These are phyloP conservation scores for Inga leiocalycina DNA, from an alignment of 306 rosid species.

Conservation along the genomic window DNA sequence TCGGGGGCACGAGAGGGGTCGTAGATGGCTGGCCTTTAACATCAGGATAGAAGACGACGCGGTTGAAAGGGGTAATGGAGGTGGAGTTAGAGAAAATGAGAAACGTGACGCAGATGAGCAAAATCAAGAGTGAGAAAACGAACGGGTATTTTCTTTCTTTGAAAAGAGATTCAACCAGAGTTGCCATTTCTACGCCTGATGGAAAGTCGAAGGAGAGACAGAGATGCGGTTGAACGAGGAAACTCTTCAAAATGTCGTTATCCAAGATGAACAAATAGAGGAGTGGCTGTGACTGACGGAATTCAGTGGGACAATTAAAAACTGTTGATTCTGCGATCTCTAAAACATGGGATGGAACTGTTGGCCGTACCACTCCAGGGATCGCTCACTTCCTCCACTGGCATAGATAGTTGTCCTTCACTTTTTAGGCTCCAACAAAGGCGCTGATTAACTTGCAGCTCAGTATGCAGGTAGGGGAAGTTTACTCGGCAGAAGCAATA, in stretches of 20 bases:
- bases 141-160: conserved; percentile 64
- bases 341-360: neutral
- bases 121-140: conserved; percentile 51
- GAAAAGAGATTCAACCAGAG: conserved; percentile 42
- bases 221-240: neutral
- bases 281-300: neutral
- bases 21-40: conserved; percentile 26
- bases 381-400: conserved; percentile 1
- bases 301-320: neutral
- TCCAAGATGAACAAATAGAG: neutral
- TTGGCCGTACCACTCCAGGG: conserved; percentile 1
- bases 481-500: neutral
- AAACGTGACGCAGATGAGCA: conserved; percentile 50
- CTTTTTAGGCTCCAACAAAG: neutral
- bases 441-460: neutral
- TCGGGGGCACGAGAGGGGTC: neutral
- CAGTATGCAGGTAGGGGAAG: neutral
- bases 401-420: neutral
- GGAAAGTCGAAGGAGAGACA: neutral
- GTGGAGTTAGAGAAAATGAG: conserved; percentile 53
- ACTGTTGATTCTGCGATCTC: neutral
- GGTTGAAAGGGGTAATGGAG: conserved; percentile 33
- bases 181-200: conserved; percentile 44
- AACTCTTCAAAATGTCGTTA: neutral
- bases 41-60: conserved; percentile 47